Evolutionary conservation across 2,329 filamentous ascomycete genomes (phyloP).

Genomic region (Paradendryphiella salina): DNA sequence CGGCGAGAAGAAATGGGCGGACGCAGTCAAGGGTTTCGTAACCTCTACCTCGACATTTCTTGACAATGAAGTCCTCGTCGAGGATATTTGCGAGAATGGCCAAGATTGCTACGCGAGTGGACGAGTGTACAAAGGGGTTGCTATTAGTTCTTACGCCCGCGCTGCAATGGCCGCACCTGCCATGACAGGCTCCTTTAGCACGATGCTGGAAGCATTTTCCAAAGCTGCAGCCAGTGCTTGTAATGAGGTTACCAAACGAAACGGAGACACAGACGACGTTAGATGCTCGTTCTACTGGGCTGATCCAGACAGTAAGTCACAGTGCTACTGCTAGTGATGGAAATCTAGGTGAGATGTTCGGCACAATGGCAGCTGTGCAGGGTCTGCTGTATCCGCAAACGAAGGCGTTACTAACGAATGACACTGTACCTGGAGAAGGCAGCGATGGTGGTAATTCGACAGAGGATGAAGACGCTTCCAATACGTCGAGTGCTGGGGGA

Average conservation of each 20-base stretch:
- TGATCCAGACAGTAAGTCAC: neutral
- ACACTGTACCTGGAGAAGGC: neutral
- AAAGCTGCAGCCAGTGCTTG: conserved; percentile 27
- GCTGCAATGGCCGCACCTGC: conserved; percentile 27
- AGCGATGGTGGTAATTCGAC: conserved; percentile 1
- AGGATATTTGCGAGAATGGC: conserved; percentile 65
- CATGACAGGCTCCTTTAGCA: conserved; percentile 17
- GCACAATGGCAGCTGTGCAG: conserved; percentile 32
- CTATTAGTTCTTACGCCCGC: conserved; percentile 27
- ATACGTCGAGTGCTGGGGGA: conserved; percentile 7
- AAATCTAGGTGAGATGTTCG: conserved; percentile 24
- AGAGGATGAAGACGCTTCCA: conserved; percentile 5
- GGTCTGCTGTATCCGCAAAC: conserved; percentile 25
- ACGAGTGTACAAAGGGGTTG: conserved; percentile 64
- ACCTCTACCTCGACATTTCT: conserved; percentile 45
- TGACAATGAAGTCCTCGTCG: conserved; percentile 63
- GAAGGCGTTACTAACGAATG: neutral
- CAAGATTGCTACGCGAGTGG: conserved; percentile 65
- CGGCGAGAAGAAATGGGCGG: conserved; percentile 28
- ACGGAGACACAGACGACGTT: neutral
- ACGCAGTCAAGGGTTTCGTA: conserved; percentile 23
- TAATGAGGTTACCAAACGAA: neutral
- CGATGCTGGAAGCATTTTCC: conserved; percentile 26
- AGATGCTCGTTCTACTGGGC: neutral
- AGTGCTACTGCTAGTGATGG: conserved; percentile 14